Evolutionary conservation across 139 green algal genomes (phyloP).

Genomic region (Microglena sp.): DNA sequence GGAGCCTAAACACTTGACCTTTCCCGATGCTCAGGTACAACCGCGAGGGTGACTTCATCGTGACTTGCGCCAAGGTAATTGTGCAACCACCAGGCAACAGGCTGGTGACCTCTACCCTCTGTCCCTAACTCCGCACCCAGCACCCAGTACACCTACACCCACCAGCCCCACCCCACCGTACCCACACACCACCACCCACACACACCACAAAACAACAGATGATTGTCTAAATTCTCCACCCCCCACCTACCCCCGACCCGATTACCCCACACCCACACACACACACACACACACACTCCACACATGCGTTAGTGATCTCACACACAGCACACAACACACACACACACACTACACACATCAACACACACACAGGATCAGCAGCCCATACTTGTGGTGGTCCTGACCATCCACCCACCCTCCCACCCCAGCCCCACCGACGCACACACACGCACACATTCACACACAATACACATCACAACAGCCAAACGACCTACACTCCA

Average conservation of each 20-base stretch:
- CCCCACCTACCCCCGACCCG: too few species aligned
- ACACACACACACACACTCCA: neutral
- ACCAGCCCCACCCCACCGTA: neutral
- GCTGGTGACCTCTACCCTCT: neutral
- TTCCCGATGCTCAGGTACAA: conserved; percentile 77
- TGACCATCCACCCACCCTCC: too few species aligned
- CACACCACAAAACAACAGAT: neutral
- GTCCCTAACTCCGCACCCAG: neutral
- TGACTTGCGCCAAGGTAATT: conserved; percentile 87
- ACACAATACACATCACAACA: too few species aligned
- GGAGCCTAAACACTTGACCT: neutral
- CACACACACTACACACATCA: neutral
- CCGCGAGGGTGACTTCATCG: conserved; percentile 87
- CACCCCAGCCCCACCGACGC: too few species aligned
- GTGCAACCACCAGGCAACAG: neutral
- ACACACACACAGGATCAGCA: conserved; percentile 18
- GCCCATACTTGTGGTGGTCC: conserved; percentile 76
- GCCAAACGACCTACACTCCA: too few species aligned
- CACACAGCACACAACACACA: too few species aligned
- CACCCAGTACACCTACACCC: neutral
- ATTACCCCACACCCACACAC: neutral
- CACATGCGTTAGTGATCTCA: too few species aligned
- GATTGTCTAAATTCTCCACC: neutral
- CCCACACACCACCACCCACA: neutral
- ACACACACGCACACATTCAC: too few species aligned